Base-by-base conservation (phyloP, 2,329 filamentous ascomycete genomes). In the Penicillium sp. region DNA sequence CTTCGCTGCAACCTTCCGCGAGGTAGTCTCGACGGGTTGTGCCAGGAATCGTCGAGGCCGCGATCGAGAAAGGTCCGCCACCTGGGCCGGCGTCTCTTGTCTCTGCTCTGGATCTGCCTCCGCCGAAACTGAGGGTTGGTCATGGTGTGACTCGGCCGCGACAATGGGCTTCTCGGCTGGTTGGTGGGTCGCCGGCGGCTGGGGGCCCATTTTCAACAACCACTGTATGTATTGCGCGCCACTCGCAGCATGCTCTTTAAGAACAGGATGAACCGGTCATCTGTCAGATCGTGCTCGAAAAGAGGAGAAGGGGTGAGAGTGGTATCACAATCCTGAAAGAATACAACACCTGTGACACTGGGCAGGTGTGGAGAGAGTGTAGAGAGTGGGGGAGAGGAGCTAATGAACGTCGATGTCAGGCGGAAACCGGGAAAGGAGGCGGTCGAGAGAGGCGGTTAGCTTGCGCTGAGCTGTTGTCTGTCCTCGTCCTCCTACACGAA, bases 1-100 rank as follows among this genome's bases (percentile, higher is more conserved):
- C 13, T 36, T 44, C 11, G 44, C 29, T 29, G 64, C 65, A 34
- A 60, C 72, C 46, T 66, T 73, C 49, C 68, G 65, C n/a, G 66
- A 64, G 9, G 61, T 66, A 9, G 68, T 73, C 55, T 76, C 73
- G 36, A 72, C 63, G 5, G 72, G 73, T 49, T 76, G 67, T 28
- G 67, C 62, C 34, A 70, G 56, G 49, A 69, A 68, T 48, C 65
- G 66, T 40, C 65, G 62, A 11, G 49, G 48, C 25, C 37, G 47
- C 38, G 26, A 52, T 7, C 34, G 32, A 26, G 46, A 37, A 34
- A 28, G 18, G 9, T 46, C 43, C 25, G 25, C 29, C n/a, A 43
- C 32, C 9, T 38, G 32, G 25, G 5, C 18, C 9, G 43, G n/a
- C n/a, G 24, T 12, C 6, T 12, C n/a, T 9, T 9, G 9, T 5